Percentiles rank a stretch among this genome's conserved stretches.
phyloP scores from a whole-genome alignment of 2,329 filamentous ascomycete species.

The Diatrype stigma region DNA sequence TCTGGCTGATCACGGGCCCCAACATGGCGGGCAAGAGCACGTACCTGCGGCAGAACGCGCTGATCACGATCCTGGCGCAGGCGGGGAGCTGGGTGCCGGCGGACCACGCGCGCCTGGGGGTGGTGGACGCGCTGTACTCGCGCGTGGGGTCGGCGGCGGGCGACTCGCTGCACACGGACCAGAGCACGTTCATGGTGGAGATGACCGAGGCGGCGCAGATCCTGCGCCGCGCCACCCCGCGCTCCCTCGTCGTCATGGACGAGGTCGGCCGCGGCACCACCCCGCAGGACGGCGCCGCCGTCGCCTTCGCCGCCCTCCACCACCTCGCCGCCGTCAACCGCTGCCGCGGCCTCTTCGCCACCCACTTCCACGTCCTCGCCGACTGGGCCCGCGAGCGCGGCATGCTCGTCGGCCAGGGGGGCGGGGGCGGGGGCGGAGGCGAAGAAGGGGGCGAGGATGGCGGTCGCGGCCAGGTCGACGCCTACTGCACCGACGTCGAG shows the following conservation, averaged over 20 bases:
- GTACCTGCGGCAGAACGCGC: constrained; percentile 89
- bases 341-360: constrained; percentile 84
- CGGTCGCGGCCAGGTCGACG: constrained; percentile 55
- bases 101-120: constrained; percentile 75
- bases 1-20: constrained; percentile 73
- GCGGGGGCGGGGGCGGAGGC: constrained; percentile 3
- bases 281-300: constrained; percentile 83
- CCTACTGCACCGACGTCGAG: constrained; percentile 85
- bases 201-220: constrained; percentile 97
- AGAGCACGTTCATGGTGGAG: constrained; percentile 99
- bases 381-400: constrained; percentile 63
- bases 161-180: constrained; percentile 78
- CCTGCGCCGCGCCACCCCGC: constrained; percentile 74
- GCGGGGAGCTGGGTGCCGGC: constrained; percentile 91
- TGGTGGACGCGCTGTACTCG: constrained; percentile 95
- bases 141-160: constrained; percentile 92
- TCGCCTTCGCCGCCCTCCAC: constrained; percentile 83
- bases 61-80: constrained; percentile 91
- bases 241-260: constrained; percentile 96
- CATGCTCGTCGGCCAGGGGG: constrained; percentile 29
- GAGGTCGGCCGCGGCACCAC: constrained; percentile 95
- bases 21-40: constrained; percentile 99
- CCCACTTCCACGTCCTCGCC: constrained; percentile 83
- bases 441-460: too few species aligned
- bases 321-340: constrained; percentile 75